Evolutionary conservation across 495 filamentous ascomycete genomes (phyloP).

Genomic region (Trichoderma erinaceum): DNA sequence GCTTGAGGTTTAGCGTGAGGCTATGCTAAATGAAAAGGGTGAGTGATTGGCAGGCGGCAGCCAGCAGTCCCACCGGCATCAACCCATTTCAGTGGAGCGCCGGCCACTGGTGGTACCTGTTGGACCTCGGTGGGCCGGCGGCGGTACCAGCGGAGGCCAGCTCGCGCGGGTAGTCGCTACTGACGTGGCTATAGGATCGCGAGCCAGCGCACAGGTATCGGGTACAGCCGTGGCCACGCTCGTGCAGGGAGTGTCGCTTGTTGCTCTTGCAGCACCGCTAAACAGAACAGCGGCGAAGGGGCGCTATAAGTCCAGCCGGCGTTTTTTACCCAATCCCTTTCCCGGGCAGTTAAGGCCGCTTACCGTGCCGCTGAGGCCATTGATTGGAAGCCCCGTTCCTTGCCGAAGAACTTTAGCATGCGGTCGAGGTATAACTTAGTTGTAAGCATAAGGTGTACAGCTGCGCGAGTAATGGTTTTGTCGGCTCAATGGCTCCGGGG

Average conservation of each 20-base stretch:
- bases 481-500: no score
- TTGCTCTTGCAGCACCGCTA: background rate
- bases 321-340: background rate
- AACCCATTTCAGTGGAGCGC: conserved; percentile 5
- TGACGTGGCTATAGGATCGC: no score
- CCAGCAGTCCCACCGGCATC: background rate
- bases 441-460: background rate
- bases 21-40: conserved; percentile 1
- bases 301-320: background rate
- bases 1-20: conserved; percentile 7
- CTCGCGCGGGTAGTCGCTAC: no score
- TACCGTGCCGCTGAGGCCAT: background rate
- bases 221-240: background rate
- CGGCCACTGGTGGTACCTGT: background rate
- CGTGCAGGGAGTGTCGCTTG: background rate
- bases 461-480: background rate
- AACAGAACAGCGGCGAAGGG: background rate
- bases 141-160: no score
- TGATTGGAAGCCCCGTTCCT: background rate
- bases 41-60: conserved; percentile 1
- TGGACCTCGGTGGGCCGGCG: background rate
- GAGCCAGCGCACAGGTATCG: no score
- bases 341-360: background rate
- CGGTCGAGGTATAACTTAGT: background rate
- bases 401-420: background rate